Evolutionary conservation across 2,329 filamentous ascomycete species (phyloP).

Genomic region (Arthrobotrys conoides): DNA sequence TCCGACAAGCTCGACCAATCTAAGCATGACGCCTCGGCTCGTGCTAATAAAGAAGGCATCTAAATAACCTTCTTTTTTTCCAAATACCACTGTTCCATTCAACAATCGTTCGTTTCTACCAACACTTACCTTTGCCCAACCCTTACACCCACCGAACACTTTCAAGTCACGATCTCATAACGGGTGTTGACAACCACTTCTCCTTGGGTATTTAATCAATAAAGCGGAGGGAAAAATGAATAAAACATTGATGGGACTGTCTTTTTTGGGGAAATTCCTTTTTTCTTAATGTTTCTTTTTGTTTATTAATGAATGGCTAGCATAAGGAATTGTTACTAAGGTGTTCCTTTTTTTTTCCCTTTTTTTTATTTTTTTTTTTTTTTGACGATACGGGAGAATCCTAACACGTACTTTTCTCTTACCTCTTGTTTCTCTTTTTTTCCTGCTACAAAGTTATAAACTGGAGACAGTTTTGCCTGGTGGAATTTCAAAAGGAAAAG

Average conservation of each 20-base stretch:
- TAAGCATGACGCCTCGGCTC: constrained; percentile 45
- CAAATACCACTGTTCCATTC: constrained; percentile 8
- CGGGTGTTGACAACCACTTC: constrained; percentile 7
- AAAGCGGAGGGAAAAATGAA: constrained; percentile 7
- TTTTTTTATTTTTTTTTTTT: constrained; percentile 19
- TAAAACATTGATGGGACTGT: constrained; percentile 4
- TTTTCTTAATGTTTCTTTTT: neutral
- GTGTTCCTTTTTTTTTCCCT: constrained; percentile 5
- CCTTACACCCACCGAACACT: neutral
- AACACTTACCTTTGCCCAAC: neutral
- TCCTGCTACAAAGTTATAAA: constrained; percentile 1
- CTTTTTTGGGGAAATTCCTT: constrained; percentile 6
- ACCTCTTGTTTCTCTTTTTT: constrained; percentile 1
- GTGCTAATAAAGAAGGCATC: constrained; percentile 44
- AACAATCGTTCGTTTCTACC: neutral
- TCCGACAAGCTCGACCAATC: constrained; percentile 56
- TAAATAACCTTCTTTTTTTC: constrained; percentile 28
- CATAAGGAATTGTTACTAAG: constrained; percentile 14
- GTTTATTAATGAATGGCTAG: neutral
- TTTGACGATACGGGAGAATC: constrained; percentile 30
- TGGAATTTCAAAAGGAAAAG: neutral
- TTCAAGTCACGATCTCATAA: too few species aligned
- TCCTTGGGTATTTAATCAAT: neutral
- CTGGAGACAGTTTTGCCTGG: constrained; percentile 12
- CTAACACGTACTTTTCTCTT: constrained; percentile 3